Evolutionary conservation across 192 early-diverging fungal species (phyloP).

Genomic region (Entomortierella parvispora): DNA sequence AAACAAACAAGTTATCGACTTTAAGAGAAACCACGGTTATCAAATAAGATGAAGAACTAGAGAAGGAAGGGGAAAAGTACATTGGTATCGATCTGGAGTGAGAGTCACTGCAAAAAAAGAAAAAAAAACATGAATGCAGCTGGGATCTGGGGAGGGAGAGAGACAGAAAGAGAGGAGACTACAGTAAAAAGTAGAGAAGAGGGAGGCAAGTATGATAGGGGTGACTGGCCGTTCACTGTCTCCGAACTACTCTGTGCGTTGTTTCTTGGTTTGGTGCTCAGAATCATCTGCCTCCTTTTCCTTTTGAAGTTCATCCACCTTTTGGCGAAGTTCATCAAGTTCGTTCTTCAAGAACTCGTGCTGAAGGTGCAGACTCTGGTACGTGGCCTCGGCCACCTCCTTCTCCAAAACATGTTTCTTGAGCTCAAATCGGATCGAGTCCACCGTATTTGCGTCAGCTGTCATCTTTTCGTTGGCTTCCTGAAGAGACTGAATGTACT

Average conservation of each 20-base stretch:
- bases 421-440: constrained; percentile 10
- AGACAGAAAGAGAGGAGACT: too few species aligned
- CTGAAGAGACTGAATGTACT: constrained; percentile 68
- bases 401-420: constrained; percentile 23
- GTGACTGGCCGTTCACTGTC: too few species aligned
- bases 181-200: too few species aligned
- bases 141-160: too few species aligned
- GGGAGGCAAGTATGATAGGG: too few species aligned
- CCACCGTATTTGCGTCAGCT: constrained; percentile 5
- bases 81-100: too few species aligned
- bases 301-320: constrained; percentile 51
- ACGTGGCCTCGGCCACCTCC: constrained; percentile 11
- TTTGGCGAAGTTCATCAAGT: constrained; percentile 57
- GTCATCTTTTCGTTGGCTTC: constrained; percentile 28
- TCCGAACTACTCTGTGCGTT: constrained; percentile 19
- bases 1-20: too few species aligned
- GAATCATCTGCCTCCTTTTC: constrained; percentile 1
- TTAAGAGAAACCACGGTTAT: too few species aligned
- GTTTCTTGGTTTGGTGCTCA: constrained; percentile 21
- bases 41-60: too few species aligned
- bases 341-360: constrained; percentile 27
- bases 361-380: constrained; percentile 14
- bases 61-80: not conserved
- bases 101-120: not conserved
- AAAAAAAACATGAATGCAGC: too few species aligned